phyloP scores from a whole-genome alignment of 352 stramenopile genomes.

The Globisporangium cystogenes region DNA sequence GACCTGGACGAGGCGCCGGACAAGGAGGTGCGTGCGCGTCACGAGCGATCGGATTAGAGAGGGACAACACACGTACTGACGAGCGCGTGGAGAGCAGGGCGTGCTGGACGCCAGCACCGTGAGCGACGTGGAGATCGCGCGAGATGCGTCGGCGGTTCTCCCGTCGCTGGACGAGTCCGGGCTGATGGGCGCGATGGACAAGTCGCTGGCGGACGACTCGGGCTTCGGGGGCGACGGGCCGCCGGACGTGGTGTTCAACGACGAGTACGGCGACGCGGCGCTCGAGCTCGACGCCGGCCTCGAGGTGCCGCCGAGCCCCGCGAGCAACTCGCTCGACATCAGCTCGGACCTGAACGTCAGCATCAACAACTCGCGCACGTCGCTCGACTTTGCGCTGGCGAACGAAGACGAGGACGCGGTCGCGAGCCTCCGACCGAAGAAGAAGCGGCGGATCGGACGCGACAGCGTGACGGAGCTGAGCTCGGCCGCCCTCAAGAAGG shows the following conservation, averaged over 20 bases:
- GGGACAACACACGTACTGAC: too few species aligned
- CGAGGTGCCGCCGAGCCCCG: conserved; percentile 30
- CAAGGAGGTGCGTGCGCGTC: conserved; percentile 18
- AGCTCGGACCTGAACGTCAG: conserved; percentile 65
- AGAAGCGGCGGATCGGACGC: conserved; percentile 78
- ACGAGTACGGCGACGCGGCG: conserved; percentile 44
- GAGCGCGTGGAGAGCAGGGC: conserved; percentile 6
- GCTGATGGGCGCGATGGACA: conserved; percentile 37
- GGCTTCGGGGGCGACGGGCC: conserved; percentile 22
- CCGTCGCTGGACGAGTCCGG: conserved; percentile 51
- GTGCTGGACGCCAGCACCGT: conserved; percentile 58
- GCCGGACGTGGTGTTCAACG: conserved; percentile 51
- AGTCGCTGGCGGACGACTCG: conserved; percentile 38
- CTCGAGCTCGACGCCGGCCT: conserved; percentile 40
- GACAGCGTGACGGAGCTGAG: conserved; percentile 79
- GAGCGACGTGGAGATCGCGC: conserved; percentile 80
- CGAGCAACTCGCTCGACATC: conserved; percentile 49
- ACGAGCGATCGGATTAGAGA: too few species aligned
- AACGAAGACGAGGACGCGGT: conserved; percentile 29
- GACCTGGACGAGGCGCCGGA: conserved; percentile 70
- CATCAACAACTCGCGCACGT: conserved; percentile 56
- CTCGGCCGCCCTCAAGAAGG: conserved; percentile 69
- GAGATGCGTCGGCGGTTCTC: conserved; percentile 54
- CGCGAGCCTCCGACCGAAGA: conserved; percentile 39
- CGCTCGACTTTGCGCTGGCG: conserved; percentile 55